phyloP scores from a whole-genome alignment of 2,329 filamentous ascomycete species.

The Verticillium klebahnii region DNA sequence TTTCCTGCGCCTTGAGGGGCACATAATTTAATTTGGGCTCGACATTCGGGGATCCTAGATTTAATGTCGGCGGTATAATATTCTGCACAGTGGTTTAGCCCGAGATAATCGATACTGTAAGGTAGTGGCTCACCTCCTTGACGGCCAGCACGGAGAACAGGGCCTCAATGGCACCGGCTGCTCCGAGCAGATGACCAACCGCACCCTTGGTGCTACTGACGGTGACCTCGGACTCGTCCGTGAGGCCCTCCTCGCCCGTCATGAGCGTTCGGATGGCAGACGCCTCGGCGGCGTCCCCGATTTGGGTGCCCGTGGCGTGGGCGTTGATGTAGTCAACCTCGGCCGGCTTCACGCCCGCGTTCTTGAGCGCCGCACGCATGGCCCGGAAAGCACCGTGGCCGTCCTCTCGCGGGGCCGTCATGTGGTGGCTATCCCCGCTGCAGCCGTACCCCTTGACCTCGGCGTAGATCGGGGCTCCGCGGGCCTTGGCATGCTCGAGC shows the following conservation, averaged over 20 bases:
- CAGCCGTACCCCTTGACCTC: slow-evolving; percentile 86
- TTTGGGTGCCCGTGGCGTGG: slow-evolving; percentile 81
- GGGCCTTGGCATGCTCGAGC: slow-evolving; percentile 75
- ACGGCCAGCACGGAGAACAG: slow-evolving; percentile 80
- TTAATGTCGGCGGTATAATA: slow-evolving; percentile 79
- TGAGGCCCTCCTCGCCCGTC: slow-evolving; percentile 64
- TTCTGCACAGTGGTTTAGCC: slow-evolving; percentile 46
- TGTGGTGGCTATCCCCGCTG: slow-evolving; percentile 86
- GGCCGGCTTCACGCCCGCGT: slow-evolving; percentile 63
- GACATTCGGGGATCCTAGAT: slow-evolving; percentile 63
- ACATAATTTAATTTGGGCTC: slow-evolving; percentile 84
- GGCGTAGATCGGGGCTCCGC: slow-evolving; percentile 80
- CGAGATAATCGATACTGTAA: not conserved
- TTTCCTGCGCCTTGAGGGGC: slow-evolving; percentile 64
- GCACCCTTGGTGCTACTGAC: slow-evolving; percentile 94
- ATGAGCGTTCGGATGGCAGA: slow-evolving; percentile 74
- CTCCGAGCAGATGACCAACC: slow-evolving; percentile 85
- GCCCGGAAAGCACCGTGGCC: slow-evolving; percentile 77
- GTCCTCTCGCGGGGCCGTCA: slow-evolving; percentile 83
- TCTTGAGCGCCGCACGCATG: slow-evolving; percentile 78
- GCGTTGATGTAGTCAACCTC: slow-evolving; percentile 91
- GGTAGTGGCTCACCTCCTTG: slow-evolving; percentile 57
- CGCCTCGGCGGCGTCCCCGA: slow-evolving; percentile 88
- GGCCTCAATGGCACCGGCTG: slow-evolving; percentile 85
- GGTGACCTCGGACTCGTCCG: slow-evolving; percentile 60